These are phyloP conservation scores for Adenanthera pavonina DNA, from an alignment of 306 rosid species.

Conservation along the genomic window DNA sequence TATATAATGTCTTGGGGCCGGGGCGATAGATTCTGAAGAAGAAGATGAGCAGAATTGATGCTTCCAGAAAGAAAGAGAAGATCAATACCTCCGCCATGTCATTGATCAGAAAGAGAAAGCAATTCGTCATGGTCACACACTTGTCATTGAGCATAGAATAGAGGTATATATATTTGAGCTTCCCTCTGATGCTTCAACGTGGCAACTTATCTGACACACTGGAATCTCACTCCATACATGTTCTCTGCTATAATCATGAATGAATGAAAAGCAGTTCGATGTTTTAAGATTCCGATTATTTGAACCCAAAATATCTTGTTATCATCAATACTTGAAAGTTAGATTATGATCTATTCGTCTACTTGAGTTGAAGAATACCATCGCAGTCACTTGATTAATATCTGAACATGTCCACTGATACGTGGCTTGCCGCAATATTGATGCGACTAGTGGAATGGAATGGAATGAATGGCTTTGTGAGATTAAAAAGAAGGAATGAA, in stretches of 20 bases:
- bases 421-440: too few relatives aligned
- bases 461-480: not conserved
- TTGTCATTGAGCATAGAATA: not conserved
- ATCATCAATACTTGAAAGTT: too few relatives aligned
- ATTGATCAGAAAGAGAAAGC: slow-evolving; percentile 39
- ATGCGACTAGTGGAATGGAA: too few relatives aligned
- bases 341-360: too few relatives aligned
- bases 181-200: slow-evolving; percentile 41
- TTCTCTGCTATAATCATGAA: slow-evolving; percentile 16
- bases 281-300: slow-evolving; percentile 38
- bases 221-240: slow-evolving; percentile 19
- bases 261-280: slow-evolving; percentile 11
- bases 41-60: slow-evolving; percentile 67
- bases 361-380: too few relatives aligned
- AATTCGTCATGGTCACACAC: slow-evolving; percentile 8
- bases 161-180: not conserved
- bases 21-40: slow-evolving; percentile 50
- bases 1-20: too few relatives aligned
- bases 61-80: slow-evolving; percentile 37
- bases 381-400: too few relatives aligned
- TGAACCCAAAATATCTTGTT: not conserved
- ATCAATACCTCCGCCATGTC: slow-evolving; percentile 50
- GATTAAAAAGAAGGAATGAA: not conserved
- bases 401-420: too few relatives aligned
- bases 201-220: slow-evolving; percentile 34